Percentiles rank a stretch among this genome's conserved stretches.
Conservation (phyloP, 257 asterid genomes). For the Nicotiana knightiana region DNA sequence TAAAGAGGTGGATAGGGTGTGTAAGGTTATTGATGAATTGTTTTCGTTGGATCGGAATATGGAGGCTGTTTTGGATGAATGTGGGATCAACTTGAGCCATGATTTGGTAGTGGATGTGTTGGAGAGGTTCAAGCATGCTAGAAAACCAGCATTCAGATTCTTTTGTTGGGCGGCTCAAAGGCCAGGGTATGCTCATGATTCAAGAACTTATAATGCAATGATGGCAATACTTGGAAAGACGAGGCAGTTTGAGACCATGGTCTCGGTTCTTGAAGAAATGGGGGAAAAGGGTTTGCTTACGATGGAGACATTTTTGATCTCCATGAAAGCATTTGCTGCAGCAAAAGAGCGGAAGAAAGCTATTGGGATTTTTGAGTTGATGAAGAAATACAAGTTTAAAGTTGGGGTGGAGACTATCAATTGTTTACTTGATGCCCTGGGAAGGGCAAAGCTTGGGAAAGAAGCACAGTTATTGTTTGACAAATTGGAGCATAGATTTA, state of each 20-base stretch:
- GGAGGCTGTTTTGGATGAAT: slow-evolving; percentile 86
- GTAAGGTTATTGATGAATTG: slow-evolving; percentile 68
- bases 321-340: slow-evolving; percentile 68
- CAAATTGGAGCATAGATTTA: slow-evolving; percentile 58
- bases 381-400: slow-evolving; percentile 63
- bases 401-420: slow-evolving; percentile 62
- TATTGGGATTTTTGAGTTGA: slow-evolving; percentile 62
- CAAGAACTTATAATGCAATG: slow-evolving; percentile 64
- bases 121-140: slow-evolving; percentile 70
- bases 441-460: slow-evolving; percentile 79
- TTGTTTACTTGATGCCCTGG: slow-evolving; percentile 72
- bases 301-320: slow-evolving; percentile 52
- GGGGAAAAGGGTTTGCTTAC: slow-evolving; percentile 70
- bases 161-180: slow-evolving; percentile 66
- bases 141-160: slow-evolving; percentile 84
- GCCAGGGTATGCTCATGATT: slow-evolving; percentile 55
- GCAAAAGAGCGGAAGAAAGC: slow-evolving; percentile 87
- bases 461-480: slow-evolving; percentile 70
- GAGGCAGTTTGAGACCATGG: slow-evolving; percentile 94
- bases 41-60: slow-evolving; percentile 74
- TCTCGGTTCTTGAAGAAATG: slow-evolving; percentile 74
- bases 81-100: slow-evolving; percentile 48
- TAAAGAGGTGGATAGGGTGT: slow-evolving; percentile 62
- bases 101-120: slow-evolving; percentile 70
- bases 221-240: slow-evolving; percentile 67